Evolutionary conservation across 352 stramenopile species (phyloP).

Genomic region (Phytopythium delawarense): DNA sequence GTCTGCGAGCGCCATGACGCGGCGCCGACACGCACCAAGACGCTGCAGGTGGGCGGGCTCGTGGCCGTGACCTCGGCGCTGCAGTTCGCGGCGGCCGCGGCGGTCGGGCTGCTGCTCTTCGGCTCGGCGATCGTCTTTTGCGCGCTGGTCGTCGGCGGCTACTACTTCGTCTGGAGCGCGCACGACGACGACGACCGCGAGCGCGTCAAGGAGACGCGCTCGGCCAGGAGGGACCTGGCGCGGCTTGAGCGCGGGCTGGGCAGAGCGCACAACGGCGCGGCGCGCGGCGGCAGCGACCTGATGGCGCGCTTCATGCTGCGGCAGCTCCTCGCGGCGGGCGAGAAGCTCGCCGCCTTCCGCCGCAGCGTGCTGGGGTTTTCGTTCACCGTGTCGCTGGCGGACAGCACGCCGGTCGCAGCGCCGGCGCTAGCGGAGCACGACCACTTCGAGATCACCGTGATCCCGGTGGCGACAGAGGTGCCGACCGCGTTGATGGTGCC

Average conservation of each 20-base stretch:
- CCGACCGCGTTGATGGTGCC: slow-evolving; percentile 23
- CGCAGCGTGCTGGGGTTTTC: slow-evolving; percentile 50
- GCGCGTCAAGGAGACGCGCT: neutral
- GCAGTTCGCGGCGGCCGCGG: slow-evolving; percentile 21
- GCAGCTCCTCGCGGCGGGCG: slow-evolving; percentile 3
- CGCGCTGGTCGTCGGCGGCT: slow-evolving; percentile 15
- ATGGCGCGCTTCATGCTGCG: slow-evolving; percentile 4
- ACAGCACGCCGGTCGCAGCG: slow-evolving; percentile 19
- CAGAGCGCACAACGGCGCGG: slow-evolving; percentile 4
- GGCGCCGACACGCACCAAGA: slow-evolving; percentile 12
- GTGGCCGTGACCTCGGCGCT: slow-evolving; percentile 29
- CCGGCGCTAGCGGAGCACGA: slow-evolving; percentile 13
- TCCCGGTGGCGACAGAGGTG: slow-evolving; percentile 12
- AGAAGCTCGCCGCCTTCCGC: slow-evolving; percentile 24
- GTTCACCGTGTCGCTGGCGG: slow-evolving; percentile 52
- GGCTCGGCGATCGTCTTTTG: slow-evolving; percentile 38
- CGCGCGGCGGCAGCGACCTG: neutral
- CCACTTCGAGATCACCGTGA: slow-evolving; percentile 1
- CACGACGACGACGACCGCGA: neutral
- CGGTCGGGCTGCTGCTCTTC: slow-evolving; percentile 32
- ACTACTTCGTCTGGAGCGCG: slow-evolving; percentile 6
- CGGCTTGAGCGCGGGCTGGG: slow-evolving; percentile 13
- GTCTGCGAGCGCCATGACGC: neutral
- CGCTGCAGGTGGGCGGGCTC: slow-evolving; percentile 32
- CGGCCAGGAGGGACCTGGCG: neutral